phyloP scores from a whole-genome alignment of 108 stramenopile genomes.

The Skeletonema menzelii region DNA sequence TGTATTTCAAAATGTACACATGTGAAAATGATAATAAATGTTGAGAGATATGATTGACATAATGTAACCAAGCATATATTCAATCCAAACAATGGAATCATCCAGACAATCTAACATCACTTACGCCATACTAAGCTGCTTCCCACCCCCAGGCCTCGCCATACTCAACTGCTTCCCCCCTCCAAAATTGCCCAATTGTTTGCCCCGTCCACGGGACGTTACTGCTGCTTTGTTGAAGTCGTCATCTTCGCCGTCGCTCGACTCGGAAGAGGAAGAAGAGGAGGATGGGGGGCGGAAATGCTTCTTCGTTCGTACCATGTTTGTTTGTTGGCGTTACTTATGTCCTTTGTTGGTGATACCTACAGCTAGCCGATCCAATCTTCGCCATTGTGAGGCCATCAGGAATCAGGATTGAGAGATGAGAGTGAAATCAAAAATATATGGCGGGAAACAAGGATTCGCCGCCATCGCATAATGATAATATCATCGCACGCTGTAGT shows the following conservation, averaged over 20 bases:
- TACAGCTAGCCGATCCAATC: too few species aligned
- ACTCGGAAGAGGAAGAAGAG: slow-evolving; percentile 28
- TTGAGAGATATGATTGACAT: slow-evolving; percentile 2
- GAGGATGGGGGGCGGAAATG: slow-evolving; percentile 49
- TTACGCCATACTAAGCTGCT: slow-evolving; percentile 61
- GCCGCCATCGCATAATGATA: too few species aligned
- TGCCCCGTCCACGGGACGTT: slow-evolving; percentile 27
- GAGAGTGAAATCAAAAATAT: too few species aligned
- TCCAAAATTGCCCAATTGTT: slow-evolving; percentile 36
- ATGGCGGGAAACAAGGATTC: background rate
- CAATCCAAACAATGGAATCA: too few species aligned
- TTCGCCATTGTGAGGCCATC: too few species aligned
- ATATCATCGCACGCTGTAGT: too few species aligned
- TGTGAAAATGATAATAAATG: background rate
- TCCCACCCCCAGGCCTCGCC: slow-evolving; percentile 57
- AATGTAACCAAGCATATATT: background rate
- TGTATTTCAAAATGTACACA: background rate
- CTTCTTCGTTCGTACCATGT: slow-evolving; percentile 50
- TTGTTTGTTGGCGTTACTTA: too few species aligned
- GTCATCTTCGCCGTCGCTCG: slow-evolving; percentile 28
- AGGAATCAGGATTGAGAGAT: too few species aligned
- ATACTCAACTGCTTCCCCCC: slow-evolving; percentile 44
- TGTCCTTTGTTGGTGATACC: too few species aligned
- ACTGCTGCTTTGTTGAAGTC: background rate
- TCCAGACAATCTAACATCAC: background rate